Percentiles rank a stretch among this genome's conserved stretches.
These are phyloP conservation scores for Meyerozyma elateridarum DNA, from an alignment of 1,139 yeast species.

Conservation along the genomic window DNA sequence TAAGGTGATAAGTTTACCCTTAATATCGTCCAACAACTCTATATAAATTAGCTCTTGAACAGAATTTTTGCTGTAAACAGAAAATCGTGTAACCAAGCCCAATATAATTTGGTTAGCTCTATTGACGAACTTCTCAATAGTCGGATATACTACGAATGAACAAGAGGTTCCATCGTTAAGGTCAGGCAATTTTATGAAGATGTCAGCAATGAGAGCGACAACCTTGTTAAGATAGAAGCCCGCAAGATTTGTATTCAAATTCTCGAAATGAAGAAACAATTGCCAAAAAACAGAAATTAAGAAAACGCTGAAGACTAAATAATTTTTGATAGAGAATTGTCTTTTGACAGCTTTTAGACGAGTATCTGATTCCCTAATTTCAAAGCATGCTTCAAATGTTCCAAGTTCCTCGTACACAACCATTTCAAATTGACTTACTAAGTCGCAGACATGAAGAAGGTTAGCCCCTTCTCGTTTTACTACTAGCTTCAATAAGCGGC, in stretches of 20 bases:
- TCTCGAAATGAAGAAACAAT: conserved; percentile 1
- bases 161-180: background rate
- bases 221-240: background rate
- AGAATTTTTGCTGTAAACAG: background rate
- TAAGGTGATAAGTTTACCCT: background rate
- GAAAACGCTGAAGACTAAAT: background rate
- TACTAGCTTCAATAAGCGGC: background rate
- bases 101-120: background rate
- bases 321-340: conserved; percentile 1
- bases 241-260: background rate
- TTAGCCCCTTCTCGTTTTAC: background rate
- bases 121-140: conserved; percentile 1
- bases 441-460: background rate
- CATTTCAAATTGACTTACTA: background rate
- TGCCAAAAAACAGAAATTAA: conserved; percentile 1
- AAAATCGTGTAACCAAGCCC: background rate
- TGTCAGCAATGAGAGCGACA: background rate
- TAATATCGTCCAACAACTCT: background rate
- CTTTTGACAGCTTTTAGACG: background rate
- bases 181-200: background rate
- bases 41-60: background rate
- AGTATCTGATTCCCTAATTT: background rate
- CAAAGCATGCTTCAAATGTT: background rate
- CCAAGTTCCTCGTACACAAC: background rate
- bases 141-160: background rate